Conservation (phyloP, 73 alveolate species). For the Stentor roeselii region DNA sequence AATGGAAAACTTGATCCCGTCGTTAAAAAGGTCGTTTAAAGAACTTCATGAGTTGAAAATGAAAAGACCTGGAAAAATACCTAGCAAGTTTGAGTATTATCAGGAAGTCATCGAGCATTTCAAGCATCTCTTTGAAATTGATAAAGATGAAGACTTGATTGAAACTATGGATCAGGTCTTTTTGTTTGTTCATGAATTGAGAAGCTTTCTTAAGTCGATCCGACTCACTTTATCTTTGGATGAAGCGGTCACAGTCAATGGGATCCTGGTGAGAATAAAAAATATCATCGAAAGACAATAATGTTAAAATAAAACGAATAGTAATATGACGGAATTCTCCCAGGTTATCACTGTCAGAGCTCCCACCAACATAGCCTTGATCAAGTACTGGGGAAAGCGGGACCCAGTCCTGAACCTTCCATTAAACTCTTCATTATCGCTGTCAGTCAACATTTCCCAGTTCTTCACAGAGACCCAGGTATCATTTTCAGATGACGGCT, state of each 20-base stretch:
- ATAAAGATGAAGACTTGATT: background rate
- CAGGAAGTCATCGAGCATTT: conserved; percentile 12
- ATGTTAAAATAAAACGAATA: background rate
- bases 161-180: conserved; percentile 15
- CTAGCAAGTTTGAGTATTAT: conserved; percentile 6
- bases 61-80: background rate
- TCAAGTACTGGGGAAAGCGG: conserved; percentile 91
- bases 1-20: conserved; percentile 13
- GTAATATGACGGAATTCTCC: too few relatives aligned
- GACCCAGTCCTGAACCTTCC: conserved; percentile 79
- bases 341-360: conserved; percentile 65
- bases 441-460: conserved; percentile 68
- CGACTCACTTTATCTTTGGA: background rate
- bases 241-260: conserved; percentile 10
- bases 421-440: conserved; percentile 68
- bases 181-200: background rate
- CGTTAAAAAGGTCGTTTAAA: background rate
- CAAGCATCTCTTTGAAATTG: background rate
- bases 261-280: background rate
- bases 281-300: background rate
- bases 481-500: conserved; percentile 17
- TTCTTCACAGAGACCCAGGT: conserved; percentile 72
- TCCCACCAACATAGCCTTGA: conserved; percentile 88
- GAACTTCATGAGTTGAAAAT: background rate
- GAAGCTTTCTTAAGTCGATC: background rate